These are phyloP conservation scores for Decorospora gaudefroyi DNA, from an alignment of 2,329 filamentous ascomycete species.

Conservation along the genomic window DNA sequence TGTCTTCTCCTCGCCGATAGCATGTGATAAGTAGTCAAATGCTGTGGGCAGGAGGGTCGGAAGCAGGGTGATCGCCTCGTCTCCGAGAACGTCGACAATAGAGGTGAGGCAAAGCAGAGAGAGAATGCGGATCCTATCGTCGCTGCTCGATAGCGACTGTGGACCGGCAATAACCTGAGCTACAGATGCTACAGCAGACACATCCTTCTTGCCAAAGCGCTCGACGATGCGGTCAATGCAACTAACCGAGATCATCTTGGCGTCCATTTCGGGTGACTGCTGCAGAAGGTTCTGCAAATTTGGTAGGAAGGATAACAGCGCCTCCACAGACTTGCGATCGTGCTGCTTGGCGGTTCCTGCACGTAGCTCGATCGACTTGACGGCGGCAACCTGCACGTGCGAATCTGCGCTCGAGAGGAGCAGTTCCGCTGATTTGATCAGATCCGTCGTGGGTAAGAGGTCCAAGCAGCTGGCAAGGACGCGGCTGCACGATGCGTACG, in stretches of 20 bases:
- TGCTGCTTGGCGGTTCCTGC: constrained; percentile 73
- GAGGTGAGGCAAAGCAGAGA: constrained; percentile 89
- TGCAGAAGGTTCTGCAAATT: constrained; percentile 77
- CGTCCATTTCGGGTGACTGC: constrained; percentile 70
- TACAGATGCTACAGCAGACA: constrained; percentile 73
- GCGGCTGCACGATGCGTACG: constrained; percentile 60
- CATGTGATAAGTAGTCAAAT: constrained; percentile 70
- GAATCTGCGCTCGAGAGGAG: constrained; percentile 77
- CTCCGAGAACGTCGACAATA: constrained; percentile 83
- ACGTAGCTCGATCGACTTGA: constrained; percentile 72
- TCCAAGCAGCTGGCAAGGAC: constrained; percentile 80
- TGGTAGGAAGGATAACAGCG: constrained; percentile 77
- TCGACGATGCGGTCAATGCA: constrained; percentile 93
- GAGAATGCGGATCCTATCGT: constrained; percentile 75
- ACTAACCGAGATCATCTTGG: constrained; percentile 83
- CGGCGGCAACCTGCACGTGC: constrained; percentile 73
- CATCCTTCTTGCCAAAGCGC: constrained; percentile 92
- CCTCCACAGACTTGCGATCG: constrained; percentile 68
- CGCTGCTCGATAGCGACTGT: constrained; percentile 74
- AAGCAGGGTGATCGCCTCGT: constrained; percentile 81
- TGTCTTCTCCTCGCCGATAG: constrained; percentile 59
- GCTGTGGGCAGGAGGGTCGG: constrained; percentile 74
- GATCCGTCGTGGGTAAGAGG: constrained; percentile 82
- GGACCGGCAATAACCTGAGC: constrained; percentile 76
- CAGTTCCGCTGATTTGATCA: constrained; percentile 83